A percentile compares a stretch with the other conserved stretches of the same genome.
Conservation (phyloP, 495 filamentous ascomycete genomes). For the Daldinia loculata region DNA sequence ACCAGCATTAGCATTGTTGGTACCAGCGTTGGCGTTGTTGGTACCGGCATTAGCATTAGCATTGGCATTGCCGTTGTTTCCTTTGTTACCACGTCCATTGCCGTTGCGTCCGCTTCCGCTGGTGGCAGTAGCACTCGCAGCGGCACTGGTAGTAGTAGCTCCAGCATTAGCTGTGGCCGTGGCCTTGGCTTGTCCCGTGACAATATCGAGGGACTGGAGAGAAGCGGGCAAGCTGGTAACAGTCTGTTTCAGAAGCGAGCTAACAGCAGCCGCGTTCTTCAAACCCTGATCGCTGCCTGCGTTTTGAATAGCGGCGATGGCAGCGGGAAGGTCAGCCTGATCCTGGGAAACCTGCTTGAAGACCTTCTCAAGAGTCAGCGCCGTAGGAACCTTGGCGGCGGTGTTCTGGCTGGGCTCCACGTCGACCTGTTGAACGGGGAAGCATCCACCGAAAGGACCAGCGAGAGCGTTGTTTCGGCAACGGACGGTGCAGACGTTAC, state of each 20-base stretch:
- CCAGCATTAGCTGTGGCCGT: slow-evolving; percentile 1
- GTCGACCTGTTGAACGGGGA: slow-evolving; percentile 58
- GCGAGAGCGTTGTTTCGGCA: slow-evolving; percentile 64
- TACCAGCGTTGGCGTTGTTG: background rate
- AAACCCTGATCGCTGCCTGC: slow-evolving; percentile 44
- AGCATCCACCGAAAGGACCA: slow-evolving; percentile 64
- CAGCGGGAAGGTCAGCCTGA: slow-evolving; percentile 48
- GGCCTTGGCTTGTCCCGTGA: slow-evolving; percentile 5
- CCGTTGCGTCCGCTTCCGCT: slow-evolving; percentile 3
- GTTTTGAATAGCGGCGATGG: slow-evolving; percentile 49
- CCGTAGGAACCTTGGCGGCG: slow-evolving; percentile 46
- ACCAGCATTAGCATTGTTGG: slow-evolving; percentile 1
- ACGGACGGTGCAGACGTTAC: slow-evolving; percentile 65
- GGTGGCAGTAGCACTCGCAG: slow-evolving; percentile 17
- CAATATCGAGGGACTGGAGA: slow-evolving; percentile 15
- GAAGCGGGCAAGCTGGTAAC: slow-evolving; percentile 31
- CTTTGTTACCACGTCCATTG: slow-evolving; percentile 18
- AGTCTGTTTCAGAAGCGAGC: slow-evolving; percentile 20
- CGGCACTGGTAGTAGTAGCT: slow-evolving; percentile 18
- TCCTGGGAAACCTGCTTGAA: slow-evolving; percentile 45
- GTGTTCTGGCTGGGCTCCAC: slow-evolving; percentile 47
- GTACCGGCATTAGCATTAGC: background rate
- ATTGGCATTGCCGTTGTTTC: slow-evolving; percentile 19
- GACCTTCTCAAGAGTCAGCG: slow-evolving; percentile 44
- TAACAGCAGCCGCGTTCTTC: slow-evolving; percentile 47